Evolutionary conservation across 2,329 filamentous ascomycete species (phyloP).

Genomic region (Fusarium miscanthi): DNA sequence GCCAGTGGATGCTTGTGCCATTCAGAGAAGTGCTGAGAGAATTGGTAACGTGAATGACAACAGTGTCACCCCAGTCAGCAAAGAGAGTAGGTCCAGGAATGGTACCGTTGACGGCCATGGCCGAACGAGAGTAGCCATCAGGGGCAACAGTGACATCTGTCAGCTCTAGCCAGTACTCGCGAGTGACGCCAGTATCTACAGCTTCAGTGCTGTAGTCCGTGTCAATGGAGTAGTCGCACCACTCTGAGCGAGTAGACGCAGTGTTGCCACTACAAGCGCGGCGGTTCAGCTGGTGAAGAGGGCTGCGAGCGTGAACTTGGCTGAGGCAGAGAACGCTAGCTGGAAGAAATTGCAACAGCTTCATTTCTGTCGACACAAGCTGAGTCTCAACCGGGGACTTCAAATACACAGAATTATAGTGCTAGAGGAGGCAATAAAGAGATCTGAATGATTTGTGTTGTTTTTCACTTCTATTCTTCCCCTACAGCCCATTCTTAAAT

Average conservation of each 20-base stretch:
- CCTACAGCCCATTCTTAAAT: background rate
- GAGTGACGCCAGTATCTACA: constrained; percentile 61
- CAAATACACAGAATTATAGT: background rate
- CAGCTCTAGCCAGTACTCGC: constrained; percentile 61
- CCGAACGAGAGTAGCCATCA: constrained; percentile 57
- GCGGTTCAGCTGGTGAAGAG: background rate
- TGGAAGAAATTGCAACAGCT: background rate
- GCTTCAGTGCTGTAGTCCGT: constrained; percentile 57
- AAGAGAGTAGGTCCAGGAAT: constrained; percentile 70
- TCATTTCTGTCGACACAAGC: background rate
- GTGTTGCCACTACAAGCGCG: constrained; percentile 4
- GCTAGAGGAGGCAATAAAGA: fast-evolving
- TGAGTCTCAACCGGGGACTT: background rate
- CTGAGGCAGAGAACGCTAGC: background rate
- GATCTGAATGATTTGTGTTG: fast-evolving
- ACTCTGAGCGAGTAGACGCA: constrained; percentile 35
- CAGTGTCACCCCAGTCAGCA: constrained; percentile 62
- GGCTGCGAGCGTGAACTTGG: background rate
- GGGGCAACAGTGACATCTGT: constrained; percentile 54
- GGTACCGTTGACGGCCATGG: constrained; percentile 64
- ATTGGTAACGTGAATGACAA: constrained; percentile 67
- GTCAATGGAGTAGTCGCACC: constrained; percentile 61
- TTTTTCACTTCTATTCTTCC: background rate
- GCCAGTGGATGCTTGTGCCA: constrained; percentile 71
- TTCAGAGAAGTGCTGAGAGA: constrained; percentile 55